phyloP scores from a whole-genome alignment of 768 basidiomycete genomes.

The Kwoniella heveanensis region DNA sequence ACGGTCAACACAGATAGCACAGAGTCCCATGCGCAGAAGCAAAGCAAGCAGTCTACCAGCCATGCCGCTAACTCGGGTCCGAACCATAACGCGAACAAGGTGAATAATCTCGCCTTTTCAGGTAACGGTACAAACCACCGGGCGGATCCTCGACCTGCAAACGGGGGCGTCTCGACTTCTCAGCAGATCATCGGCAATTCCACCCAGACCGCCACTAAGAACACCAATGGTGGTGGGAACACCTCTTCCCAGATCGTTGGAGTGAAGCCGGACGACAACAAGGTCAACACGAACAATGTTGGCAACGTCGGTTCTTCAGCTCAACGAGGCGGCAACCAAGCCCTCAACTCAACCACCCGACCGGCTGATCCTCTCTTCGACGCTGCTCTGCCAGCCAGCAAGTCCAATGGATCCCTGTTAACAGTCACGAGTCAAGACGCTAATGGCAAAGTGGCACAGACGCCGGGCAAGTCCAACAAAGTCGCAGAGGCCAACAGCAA shows the following conservation, averaged over 20 bases:
- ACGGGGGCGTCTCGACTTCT: neutral
- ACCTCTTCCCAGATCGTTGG: neutral
- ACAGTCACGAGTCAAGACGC: slow-evolving; percentile 5
- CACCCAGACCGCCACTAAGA: neutral
- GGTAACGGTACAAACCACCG: slow-evolving; percentile 6
- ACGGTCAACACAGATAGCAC: slow-evolving; percentile 9
- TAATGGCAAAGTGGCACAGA: slow-evolving; percentile 21
- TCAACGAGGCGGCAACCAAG: neutral
- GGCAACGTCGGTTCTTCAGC: neutral
- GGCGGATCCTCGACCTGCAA: neutral
- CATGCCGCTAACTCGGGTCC: neutral
- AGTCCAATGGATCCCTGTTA: neutral
- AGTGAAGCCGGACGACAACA: neutral
- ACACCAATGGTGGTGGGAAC: neutral
- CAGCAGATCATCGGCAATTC: neutral
- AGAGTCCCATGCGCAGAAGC: slow-evolving; percentile 1
- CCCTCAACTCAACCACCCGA: neutral
- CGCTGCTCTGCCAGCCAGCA: neutral
- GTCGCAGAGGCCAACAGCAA: slow-evolving; percentile 12
- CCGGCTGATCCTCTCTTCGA: neutral
- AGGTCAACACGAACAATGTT: neutral
- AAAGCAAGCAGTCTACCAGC: neutral
- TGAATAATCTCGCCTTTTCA: slow-evolving; percentile 4
- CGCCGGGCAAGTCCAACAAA: slow-evolving; percentile 20
- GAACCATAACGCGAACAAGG: slow-evolving; percentile 3